Base-by-base conservation (phyloP, 1,284 basidiomycete species). In the Gomphus sp. region DNA sequence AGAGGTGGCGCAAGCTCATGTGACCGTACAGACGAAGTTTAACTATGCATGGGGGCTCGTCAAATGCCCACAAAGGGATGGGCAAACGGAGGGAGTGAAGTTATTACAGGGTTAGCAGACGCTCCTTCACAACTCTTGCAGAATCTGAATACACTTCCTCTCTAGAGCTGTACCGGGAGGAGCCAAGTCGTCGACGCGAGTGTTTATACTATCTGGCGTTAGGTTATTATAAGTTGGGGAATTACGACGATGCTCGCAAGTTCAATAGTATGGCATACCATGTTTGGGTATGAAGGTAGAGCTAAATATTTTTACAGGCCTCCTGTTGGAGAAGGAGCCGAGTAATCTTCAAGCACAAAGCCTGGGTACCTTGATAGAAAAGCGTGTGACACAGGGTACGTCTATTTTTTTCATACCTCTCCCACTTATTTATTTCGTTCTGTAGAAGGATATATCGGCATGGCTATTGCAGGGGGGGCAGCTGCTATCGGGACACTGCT, bases 31-130 rank as follows among this genome's bases (percentile, higher is more conserved):
- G 76, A 96, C 93, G 56, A 97, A 94, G 73, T 99, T 99, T 79
- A 99, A 99, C 76, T 96, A 91, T 72, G 90, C 95, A 62, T 95
- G 93, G 93, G 96, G 94, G 4, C 78, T 97, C 36, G 91, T 97
- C 59, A 97, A 97, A 79, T 92, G 90, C 64, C 86, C 87, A 41
- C 74, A 83, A 65, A 79, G 81, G 55, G 87, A 91, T 37, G 80
- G 96, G 66, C 93, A 97, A 68, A 90, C 89, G 0, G 87, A 95
- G 69, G 94, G 97, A 43, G 91, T 99, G 53, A 85, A 85, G 64
- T 71, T 99, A 55, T 76, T 99, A 60, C 95, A 97, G 80, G 95
- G 95, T 88, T 64, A 56, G 81, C 70, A n/a, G 37, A 10, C 36
- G 31, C 22, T 28, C 49, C 25, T 36, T 31, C 14, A 49, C 47